Evolutionary conservation across 148 eudicot genomes (phyloP).

Genomic region (Rhododendron ferrugineum): DNA sequence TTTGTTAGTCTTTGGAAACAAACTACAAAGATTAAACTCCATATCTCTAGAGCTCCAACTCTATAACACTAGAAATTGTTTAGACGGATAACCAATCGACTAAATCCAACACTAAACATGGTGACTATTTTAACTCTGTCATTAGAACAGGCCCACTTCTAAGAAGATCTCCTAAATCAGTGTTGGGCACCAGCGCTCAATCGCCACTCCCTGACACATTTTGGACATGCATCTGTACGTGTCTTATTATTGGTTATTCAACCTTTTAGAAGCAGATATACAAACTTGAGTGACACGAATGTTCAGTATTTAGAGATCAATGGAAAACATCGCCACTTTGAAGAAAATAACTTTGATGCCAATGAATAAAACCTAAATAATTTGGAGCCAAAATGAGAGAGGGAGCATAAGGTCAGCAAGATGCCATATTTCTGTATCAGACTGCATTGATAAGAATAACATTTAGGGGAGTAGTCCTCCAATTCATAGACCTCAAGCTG

Average conservation of each 20-base stretch:
- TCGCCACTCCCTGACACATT: background rate
- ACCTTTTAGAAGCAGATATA: background rate
- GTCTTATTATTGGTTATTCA: background rate
- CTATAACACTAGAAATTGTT: background rate
- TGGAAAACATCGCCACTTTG: background rate
- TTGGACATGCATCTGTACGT: background rate
- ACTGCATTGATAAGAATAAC: background rate
- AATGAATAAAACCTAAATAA: background rate
- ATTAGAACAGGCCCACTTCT: background rate
- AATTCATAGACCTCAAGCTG: background rate
- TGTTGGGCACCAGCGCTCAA: background rate
- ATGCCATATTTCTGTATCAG: background rate
- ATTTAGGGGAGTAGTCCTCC: background rate
- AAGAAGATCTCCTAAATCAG: background rate
- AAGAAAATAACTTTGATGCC: background rate
- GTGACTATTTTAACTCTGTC: background rate
- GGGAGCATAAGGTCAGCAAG: background rate
- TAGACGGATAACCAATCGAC: background rate
- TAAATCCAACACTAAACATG: background rate
- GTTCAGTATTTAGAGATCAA: background rate
- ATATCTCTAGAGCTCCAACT: background rate
- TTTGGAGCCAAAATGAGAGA: background rate
- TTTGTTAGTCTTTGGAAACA: background rate
- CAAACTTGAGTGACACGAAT: background rate
- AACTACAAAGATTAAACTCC: background rate